Conservation (phyloP, 169 alveolate species). For the Eimeria maxima region DNA sequence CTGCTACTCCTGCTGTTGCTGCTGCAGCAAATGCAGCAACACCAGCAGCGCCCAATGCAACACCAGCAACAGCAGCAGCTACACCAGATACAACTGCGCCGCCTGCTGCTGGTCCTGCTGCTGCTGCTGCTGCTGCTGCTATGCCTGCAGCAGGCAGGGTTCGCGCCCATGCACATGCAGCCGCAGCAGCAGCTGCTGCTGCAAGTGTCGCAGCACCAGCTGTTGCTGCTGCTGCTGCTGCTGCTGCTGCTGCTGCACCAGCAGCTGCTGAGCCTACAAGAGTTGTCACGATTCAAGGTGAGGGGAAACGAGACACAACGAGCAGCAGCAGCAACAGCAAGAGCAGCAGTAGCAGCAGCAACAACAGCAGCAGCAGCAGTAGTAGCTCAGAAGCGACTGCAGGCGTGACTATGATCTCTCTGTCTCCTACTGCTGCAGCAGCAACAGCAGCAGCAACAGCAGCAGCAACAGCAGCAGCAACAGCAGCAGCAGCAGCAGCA, state of each 20-base stretch:
- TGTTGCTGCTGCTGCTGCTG: background rate
- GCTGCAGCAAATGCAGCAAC: background rate
- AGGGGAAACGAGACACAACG: background rate
- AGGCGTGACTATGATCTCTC: no score
- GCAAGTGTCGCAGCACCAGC: no score
- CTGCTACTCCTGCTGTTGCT: background rate
- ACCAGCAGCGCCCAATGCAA: background rate
- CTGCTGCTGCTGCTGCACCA: background rate
- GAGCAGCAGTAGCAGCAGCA: background rate
- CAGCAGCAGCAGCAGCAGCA: slow-evolving; percentile 12
- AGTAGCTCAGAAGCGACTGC: background rate
- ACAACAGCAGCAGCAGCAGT: background rate
- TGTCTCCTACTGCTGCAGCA: background rate
- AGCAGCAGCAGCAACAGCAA: slow-evolving; percentile 8
- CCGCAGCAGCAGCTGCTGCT: slow-evolving; percentile 16
- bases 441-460: background rate
- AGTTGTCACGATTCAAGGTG: background rate
- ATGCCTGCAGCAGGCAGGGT: background rate
- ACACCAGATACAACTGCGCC: no score
- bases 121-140: slow-evolving; percentile 52
- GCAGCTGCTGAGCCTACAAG: background rate
- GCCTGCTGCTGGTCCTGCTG: slow-evolving; percentile 55
- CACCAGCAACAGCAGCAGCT: background rate
- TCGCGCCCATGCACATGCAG: background rate
- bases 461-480: slow-evolving; percentile 18